Evolutionary conservation across 2,329 filamentous ascomycete genomes (phyloP), one percentile per base, ranked within the genome.

Genomic region (Boeremia lycopersici): DNA sequence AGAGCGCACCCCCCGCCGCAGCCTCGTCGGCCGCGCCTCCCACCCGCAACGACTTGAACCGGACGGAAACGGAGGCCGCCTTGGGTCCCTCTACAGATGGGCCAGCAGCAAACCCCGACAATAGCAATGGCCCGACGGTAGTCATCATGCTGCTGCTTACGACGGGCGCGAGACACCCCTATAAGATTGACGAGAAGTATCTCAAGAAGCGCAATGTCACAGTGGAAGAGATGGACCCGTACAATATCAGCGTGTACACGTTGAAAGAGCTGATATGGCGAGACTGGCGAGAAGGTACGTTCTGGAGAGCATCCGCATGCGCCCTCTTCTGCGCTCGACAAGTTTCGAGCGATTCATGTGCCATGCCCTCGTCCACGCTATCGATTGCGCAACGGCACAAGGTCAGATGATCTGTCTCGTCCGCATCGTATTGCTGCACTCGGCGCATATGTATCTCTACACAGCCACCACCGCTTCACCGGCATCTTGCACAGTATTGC

Each of bases 241-340:
- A 91, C 71, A 90, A 88, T 71, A 91, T 98, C 77, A 96, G 90
- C 63, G 89, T 96, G 45, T 96, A 97, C 73, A 96, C 91, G 3
- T 79, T 98, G 62, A 97, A 97, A 77, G 92, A 97, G 78, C 79
- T 97, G 70, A 96, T 98, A 72, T 84, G 95, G 79, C 84, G 91
- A 67, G 93, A 97, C 74, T 98, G 93, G 93, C 84, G 91, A 64
- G 88, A 87, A 66, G 91, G 83, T 84, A 78, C 51, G 72, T 62
- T 48, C 15, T 19, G 35, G 5, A 40, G 2, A 34, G 25, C 40
- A 42, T 36, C 9, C 39, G 46, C 10, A 19, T 34, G 11, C 15
- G 6, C n/a, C 35, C 36, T 28, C 1, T 19, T 36, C 34, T 11
- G 12, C 15, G 30, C 28, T 25, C 25, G 25, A 39, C 25, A 15